Conservation (phyloP, 352 stramenopile genomes). For the Globisporangium parvum region DNA sequence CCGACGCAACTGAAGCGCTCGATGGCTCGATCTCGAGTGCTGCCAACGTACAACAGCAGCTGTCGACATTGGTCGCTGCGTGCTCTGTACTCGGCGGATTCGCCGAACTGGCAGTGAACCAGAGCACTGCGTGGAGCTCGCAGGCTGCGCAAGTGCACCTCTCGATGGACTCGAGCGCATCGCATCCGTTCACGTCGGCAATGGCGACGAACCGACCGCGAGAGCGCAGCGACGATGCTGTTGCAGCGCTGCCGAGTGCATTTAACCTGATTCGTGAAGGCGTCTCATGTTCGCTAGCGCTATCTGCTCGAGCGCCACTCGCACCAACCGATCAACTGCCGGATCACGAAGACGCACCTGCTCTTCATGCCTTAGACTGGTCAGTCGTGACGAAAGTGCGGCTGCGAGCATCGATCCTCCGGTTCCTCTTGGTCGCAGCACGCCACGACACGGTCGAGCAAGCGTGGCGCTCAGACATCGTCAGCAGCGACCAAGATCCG, state of each 20-base stretch:
- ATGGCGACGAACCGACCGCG: not conserved
- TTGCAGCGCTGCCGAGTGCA: not conserved
- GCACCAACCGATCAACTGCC: not conserved
- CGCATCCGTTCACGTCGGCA: slow-evolving; percentile 1
- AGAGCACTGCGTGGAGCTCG: not conserved
- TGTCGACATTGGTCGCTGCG: not conserved
- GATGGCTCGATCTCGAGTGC: not conserved
- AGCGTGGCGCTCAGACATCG: not conserved
- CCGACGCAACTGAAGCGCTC: no score
- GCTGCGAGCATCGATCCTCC: slow-evolving; percentile 18
- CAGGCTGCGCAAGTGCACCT: not conserved
- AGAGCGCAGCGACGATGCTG: no score
- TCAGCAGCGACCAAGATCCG: not conserved
- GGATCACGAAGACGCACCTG: not conserved
- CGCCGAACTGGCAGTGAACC: slow-evolving; percentile 5
- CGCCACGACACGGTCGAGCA: no score
- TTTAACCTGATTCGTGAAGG: not conserved
- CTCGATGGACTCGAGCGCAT: not conserved
- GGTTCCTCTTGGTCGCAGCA: slow-evolving; percentile 13
- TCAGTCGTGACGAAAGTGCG: slow-evolving; percentile 2
- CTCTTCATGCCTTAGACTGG: not conserved
- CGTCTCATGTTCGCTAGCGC: not conserved
- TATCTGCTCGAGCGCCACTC: not conserved
- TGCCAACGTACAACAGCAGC: not conserved
- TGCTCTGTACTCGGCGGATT: slow-evolving; percentile 6